A percentile compares a stretch with the other conserved stretches of the same genome.
Evolutionary conservation across 129 eudicot genomes (phyloP).

Genomic region (Flaveria robusta): DNA sequence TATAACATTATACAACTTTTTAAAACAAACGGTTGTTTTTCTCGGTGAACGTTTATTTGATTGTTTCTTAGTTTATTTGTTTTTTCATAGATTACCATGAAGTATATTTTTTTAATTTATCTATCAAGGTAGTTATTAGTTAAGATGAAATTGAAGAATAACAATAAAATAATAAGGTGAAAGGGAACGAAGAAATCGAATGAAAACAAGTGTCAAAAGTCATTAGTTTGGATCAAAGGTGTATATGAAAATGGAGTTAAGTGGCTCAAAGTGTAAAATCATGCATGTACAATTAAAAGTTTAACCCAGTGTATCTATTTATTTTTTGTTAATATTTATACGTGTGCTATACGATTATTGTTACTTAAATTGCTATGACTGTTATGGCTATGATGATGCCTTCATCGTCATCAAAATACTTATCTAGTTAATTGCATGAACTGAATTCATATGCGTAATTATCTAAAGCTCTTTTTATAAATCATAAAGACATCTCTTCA

Average conservation of each 20-base stretch:
- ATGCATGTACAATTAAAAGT: not conserved
- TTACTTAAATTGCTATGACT: not conserved
- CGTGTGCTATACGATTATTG: conserved; percentile 1
- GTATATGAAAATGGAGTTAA: not conserved
- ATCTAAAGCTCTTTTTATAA: not conserved
- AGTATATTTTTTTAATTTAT: not conserved
- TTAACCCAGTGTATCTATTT: not conserved
- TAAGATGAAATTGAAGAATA: not conserved
- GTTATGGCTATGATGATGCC: not conserved
- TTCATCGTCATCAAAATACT: not conserved
- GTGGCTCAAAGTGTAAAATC: not conserved
- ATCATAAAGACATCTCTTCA: not conserved
- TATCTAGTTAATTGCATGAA: not conserved
- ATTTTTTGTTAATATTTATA: not conserved
- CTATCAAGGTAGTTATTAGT: not conserved
- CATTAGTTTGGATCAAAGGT: not conserved
- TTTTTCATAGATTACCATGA: not conserved
- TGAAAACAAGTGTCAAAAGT: not conserved
- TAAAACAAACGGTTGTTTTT: not conserved
- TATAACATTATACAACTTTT: not conserved
- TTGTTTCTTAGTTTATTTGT: not conserved
- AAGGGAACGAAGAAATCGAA: not conserved
- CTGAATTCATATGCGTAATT: too few species aligned
- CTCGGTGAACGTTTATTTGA: not conserved
- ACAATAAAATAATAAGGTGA: not conserved